Evolutionary conservation across 2,329 filamentous ascomycete genomes (phyloP).

Genomic region (Neonectria hederae): DNA sequence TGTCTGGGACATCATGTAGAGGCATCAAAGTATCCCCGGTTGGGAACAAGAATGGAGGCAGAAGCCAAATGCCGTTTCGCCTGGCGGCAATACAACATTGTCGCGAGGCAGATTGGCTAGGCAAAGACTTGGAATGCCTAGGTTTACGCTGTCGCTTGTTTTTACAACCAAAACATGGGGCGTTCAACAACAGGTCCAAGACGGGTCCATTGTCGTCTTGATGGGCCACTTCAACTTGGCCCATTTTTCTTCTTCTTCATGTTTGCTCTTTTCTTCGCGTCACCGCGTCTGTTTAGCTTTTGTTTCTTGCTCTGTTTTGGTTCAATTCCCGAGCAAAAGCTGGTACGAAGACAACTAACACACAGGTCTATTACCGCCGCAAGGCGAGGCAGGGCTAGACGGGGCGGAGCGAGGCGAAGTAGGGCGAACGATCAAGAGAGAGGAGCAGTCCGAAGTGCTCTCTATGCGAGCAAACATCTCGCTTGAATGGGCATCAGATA

Average conservation of each 20-base stretch:
- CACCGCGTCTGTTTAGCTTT: conserved; percentile 23
- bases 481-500: background rate
- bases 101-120: conserved; percentile 55
- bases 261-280: conserved; percentile 27
- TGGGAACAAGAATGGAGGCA: conserved; percentile 32
- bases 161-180: conserved; percentile 86
- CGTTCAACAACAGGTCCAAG: conserved; percentile 81
- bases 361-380: background rate
- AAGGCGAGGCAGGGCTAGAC: conserved; percentile 3
- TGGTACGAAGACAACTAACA: conserved; percentile 4
- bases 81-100: conserved; percentile 79
- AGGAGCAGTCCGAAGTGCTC: background rate
- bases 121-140: conserved; percentile 69
- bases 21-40: conserved; percentile 19
- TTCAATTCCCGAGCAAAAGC: conserved; percentile 1
- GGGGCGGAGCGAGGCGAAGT: background rate
- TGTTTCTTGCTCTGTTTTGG: conserved; percentile 12
- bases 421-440: background rate
- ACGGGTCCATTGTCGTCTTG: conserved; percentile 65
- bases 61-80: conserved; percentile 45
- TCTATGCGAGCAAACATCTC: background rate
- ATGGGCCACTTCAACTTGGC: conserved; percentile 74
- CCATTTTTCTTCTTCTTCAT: conserved; percentile 41
- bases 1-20: conserved; percentile 90
- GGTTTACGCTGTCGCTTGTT: conserved; percentile 80